Percentiles rank a stretch among this genome's conserved stretches.
Evolutionary conservation across 257 asterid species (phyloP).

Genomic region (Capsicum pubescens): DNA sequence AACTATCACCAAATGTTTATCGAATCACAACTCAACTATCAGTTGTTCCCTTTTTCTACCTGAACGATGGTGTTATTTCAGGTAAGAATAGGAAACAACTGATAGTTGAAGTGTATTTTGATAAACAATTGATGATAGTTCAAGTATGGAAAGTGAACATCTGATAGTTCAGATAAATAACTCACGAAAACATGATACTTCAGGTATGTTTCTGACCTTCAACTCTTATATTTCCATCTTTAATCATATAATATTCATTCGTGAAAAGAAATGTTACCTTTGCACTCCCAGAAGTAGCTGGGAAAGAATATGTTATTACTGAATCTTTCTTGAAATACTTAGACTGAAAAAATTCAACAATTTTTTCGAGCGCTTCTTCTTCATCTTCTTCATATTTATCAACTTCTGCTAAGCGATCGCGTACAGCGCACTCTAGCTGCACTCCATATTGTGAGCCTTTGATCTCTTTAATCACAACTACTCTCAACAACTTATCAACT

Average conservation of each 20-base stretch:
- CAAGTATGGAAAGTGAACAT: too few species aligned
- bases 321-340: constrained; percentile 69
- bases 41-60: too few species aligned
- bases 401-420: constrained; percentile 76
- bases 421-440: constrained; percentile 74
- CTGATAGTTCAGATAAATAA: too few species aligned
- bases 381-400: constrained; percentile 88
- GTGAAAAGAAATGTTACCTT: constrained; percentile 39
- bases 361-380: constrained; percentile 68
- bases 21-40: too few species aligned
- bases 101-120: too few species aligned
- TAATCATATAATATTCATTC: neutral
- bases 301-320: constrained; percentile 61
- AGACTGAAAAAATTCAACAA: constrained; percentile 69
- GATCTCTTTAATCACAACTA: constrained; percentile 95
- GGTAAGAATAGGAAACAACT: too few species aligned
- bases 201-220: too few species aligned
- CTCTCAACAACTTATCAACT: constrained; percentile 62
- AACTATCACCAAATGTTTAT: too few species aligned
- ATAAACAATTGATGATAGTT: too few species aligned
- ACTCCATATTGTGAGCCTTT: constrained; percentile 92
- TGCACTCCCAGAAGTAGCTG: constrained; percentile 49
- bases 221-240: too few species aligned
- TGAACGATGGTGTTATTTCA: too few species aligned
- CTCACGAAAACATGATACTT: too few species aligned